These are phyloP conservation scores for Heliamphora pulchella DNA, from an alignment of 179 eudicot genomes.

Conservation along the genomic window DNA sequence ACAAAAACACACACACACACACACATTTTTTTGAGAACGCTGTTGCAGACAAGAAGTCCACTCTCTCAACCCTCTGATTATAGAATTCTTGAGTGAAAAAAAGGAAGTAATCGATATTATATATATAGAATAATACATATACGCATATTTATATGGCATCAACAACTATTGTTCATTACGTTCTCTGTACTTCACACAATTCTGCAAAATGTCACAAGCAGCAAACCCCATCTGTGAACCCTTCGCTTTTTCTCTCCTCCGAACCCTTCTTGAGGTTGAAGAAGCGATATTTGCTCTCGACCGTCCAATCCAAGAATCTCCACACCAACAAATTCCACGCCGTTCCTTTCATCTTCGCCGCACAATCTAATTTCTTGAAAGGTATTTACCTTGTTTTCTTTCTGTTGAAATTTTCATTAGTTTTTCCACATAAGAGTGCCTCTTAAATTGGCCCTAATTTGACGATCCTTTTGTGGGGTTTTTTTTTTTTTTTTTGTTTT, in stretches of 20 bases:
- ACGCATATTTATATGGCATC: slow-evolving; percentile 18
- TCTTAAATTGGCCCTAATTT: neutral
- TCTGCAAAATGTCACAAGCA: slow-evolving; percentile 15
- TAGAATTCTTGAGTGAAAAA: slow-evolving; percentile 7
- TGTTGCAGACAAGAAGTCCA: neutral
- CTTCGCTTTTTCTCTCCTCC: slow-evolving; percentile 35
- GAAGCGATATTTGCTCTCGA: slow-evolving; percentile 21
- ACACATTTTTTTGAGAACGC: no score
- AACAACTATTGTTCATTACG: neutral
- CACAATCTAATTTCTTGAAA: slow-evolving; percentile 59
- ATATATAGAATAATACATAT: neutral
- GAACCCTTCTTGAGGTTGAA: slow-evolving; percentile 28
- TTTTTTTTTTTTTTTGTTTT: no score
- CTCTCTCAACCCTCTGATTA: neutral
- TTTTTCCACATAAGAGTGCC: no score
- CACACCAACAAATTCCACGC: slow-evolving; percentile 20
- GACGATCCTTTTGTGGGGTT: neutral
- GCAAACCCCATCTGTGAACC: slow-evolving; percentile 3
- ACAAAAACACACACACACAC: no score
- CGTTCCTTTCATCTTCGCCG: slow-evolving; percentile 28
- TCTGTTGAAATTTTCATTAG: neutral
- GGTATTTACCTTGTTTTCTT: slow-evolving; percentile 25
- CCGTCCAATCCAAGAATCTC: slow-evolving; percentile 24
- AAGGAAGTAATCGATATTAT: neutral
- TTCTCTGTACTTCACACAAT: neutral